A percentile compares a stretch with the other conserved stretches of the same genome.
These are phyloP conservation scores for Sclerotinia subarctica DNA, from an alignment of 2,329 filamentous ascomycete species.

Conservation along the genomic window DNA sequence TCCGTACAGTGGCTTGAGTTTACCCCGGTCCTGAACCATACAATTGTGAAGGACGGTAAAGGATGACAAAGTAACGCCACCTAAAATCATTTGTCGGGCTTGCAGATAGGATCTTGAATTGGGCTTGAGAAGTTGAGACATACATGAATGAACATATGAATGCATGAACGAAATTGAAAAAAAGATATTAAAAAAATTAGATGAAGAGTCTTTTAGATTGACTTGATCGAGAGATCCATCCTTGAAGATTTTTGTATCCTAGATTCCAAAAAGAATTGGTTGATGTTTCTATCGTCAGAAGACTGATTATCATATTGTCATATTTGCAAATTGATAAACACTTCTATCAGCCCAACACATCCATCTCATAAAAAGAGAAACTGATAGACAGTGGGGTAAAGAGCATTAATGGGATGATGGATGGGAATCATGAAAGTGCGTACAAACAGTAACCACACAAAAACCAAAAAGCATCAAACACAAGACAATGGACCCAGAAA, in stretches of 20 bases:
- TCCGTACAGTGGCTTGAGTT: not conserved
- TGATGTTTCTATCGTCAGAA: not conserved
- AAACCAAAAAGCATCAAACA: not conserved
- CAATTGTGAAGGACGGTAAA: not conserved
- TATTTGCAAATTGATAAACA: too few relatives aligned
- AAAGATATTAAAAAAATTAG: too few relatives aligned
- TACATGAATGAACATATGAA: not conserved
- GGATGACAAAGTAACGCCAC: not conserved
- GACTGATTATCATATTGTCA: conserved; percentile 3
- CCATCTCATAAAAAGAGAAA: not conserved
- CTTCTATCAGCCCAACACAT: too few relatives aligned
- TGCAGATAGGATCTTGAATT: conserved; percentile 4
- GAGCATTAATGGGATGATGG: conserved; percentile 8
- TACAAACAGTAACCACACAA: not conserved
- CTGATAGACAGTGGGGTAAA: conserved; percentile 12
- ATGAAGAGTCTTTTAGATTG: not conserved
- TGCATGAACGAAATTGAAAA: conserved; percentile 1
- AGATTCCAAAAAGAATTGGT: not conserved
- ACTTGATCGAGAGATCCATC: not conserved
- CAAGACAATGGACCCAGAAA: too few relatives aligned
- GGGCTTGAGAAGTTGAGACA: not conserved
- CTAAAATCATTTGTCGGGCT: not conserved
- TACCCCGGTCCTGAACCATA: not conserved
- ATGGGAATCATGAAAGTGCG: conserved; percentile 1
- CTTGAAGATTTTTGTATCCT: not conserved